Base-by-base conservation (phyloP, 163 green algal genomes). In the Scenedesmus sp. region DNA sequence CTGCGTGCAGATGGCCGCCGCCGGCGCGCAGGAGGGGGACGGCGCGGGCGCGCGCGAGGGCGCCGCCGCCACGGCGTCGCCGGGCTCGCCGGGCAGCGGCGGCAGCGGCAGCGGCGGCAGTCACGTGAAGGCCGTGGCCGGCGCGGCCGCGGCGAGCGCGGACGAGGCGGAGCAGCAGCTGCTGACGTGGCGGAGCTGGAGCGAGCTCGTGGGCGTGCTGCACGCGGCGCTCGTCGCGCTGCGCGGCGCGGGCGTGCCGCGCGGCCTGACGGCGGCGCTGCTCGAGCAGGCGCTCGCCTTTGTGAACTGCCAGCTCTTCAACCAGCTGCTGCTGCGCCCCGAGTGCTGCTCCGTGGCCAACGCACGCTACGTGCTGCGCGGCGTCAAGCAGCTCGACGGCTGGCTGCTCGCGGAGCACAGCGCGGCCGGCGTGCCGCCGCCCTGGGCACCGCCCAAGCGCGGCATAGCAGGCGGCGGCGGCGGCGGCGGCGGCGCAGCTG, bases 281-380 rank as follows among this genome's bases (percentile, higher is more conserved):
- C 20, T 80, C 31, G 57, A 72, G 48, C 71, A 79, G 71, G 77
- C 82, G 4, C 58, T 90, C 34, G 56, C 67, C 5, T 88, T 90
- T 39, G 36, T 88, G 14, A 70, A 88, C 67, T 60, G 63, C 9
- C 85, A 90, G 80, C 70, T 90, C 22, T 88, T 90, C 77, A 90
- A 90, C 73, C 85, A 90, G 77, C 83, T 90, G 72, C 83, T 90
- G 65, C 80, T 90, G 56, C 83, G 85, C 14, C 85, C 85, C 5
- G 85, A 90, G 56, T 87, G 80, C 80, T 88, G 83, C 85, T 84
- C 50, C 54, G 77, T 76, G 24, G 63, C 31, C 65, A 90, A 90
- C 60, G 83, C 85, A 15, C 51, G 60, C 20, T 65, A 67, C 34
- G 60, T 63, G 20, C 66, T 85, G 39, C 48, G 76, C 0, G 80